Evolutionary conservation across 768 basidiomycete species (phyloP), one percentile per base, ranked within the genome.

Genomic region (Russula virescens): DNA sequence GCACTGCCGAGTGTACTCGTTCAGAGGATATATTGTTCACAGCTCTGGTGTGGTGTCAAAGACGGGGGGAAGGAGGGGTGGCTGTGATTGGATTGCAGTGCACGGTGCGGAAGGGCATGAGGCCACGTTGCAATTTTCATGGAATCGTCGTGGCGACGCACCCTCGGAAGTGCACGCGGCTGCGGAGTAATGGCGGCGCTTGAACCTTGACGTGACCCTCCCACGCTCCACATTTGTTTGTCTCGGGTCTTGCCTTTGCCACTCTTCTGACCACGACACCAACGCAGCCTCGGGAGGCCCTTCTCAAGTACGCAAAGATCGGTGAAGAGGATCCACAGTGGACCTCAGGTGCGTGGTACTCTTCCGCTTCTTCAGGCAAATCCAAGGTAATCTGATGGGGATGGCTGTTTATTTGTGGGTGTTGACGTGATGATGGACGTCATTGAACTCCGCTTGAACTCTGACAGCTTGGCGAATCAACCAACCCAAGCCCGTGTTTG

Each of bases 221-320:
- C 61, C 64, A 65, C 64, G 64, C 43, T 16, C 25, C 31, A 31
- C 14, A 42, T 47, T 45, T 55, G 38, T 62, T 48, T 34, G 45
- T 50, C 21, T 63, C 63, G 49, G 55, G 53, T 57, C 54, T 28
- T 47, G 50, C 38, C 61, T 31, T 31, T 38, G 21, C 45, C 38
- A 21, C 49, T 48, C 28, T 38, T 49, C 60, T 65, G 60, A 62
- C 60, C 64, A 65, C 55, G 49, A 64, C 48, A 21, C 14, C 14
- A 8, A 71, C 69, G 25, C 76, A 98, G 96, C 97, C 97, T 47
- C 88, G 97, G 65, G 95, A 97, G 76, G 97, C 97, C 4, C 78
- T 99, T 60, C 89, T 98, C 80, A 93, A 87, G 75, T 98, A 94
- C 69, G 97, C 97, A 38, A 76, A 87, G 19, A 72, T 75, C 61